phyloP scores from a whole-genome alignment of 2,329 filamentous ascomycete species.

The Aspergillus sclerotialis region DNA sequence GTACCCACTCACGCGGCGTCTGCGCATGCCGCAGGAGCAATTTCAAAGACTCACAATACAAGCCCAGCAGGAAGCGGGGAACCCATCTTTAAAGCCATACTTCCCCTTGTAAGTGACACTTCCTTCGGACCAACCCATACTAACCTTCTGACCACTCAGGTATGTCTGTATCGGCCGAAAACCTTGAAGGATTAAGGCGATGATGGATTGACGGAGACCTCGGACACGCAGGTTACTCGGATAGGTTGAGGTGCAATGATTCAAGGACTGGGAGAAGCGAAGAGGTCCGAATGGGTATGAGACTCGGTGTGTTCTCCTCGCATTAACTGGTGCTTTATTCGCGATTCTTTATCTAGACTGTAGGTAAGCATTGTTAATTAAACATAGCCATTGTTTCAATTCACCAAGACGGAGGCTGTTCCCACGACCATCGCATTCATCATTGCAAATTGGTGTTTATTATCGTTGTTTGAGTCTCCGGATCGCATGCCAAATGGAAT shows the following conservation, averaged over 20 bases:
- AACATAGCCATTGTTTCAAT: too few relatives aligned
- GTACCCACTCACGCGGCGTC: slow-evolving; percentile 38
- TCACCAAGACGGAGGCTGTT: too few relatives aligned
- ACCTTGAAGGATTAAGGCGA: slow-evolving; percentile 14
- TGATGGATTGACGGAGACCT: background rate
- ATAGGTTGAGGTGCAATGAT: too few relatives aligned
- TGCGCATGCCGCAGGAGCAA: slow-evolving; percentile 33
- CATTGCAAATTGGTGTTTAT: too few relatives aligned
- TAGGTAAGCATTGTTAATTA: background rate
- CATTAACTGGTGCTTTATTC: background rate
- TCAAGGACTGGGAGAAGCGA: too few relatives aligned
- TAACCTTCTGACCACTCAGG: slow-evolving; percentile 20
- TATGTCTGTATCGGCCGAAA: slow-evolving; percentile 39
- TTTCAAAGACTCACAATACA: slow-evolving; percentile 30
- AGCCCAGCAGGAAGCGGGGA: slow-evolving; percentile 32
- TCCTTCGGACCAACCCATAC: background rate
- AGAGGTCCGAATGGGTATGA: background rate
- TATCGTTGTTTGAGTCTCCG: too few relatives aligned
- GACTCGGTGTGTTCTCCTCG: background rate
- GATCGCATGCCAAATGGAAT: too few relatives aligned
- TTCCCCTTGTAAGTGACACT: slow-evolving; percentile 37
- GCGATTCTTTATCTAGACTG: background rate
- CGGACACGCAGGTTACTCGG: background rate
- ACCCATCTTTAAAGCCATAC: slow-evolving; percentile 35
- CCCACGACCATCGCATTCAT: too few relatives aligned